Evolutionary conservation across 2,329 filamentous ascomycete species (phyloP), one percentile per base, ranked within the genome.

Genomic region (Monosporascus ibericus): DNA sequence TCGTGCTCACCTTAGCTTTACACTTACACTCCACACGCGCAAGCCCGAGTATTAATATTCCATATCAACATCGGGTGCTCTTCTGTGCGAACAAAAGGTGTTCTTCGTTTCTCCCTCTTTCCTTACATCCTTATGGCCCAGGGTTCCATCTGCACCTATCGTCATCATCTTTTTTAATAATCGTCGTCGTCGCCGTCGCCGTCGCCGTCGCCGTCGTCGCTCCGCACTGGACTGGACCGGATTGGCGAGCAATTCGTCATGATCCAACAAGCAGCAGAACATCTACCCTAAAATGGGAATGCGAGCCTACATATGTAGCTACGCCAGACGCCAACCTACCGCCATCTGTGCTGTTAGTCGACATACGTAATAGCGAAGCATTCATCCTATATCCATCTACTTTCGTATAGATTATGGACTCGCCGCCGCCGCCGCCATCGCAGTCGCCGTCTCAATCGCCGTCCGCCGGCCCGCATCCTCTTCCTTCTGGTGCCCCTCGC

Each of bases 161-260:
- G 39, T 18, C 18, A 6, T 24, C 6, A 20, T 20, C 14, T 20
- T 6, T 14, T 20, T 24, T 9, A 15, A 42, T 42, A 39, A 46
- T 37, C 30, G 30, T 14, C 30, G 9, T 34, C 30, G 30, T 65
- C 53, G 36, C 52, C 63, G 11, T 57, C 64, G 11, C 53, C 65
- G 9, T n/a, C n/a, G n/a, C n/a, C 30, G 30, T 14, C 30, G 9
- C 14, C 30, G 30, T 57, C 64, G 11, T 54, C 65, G 9, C 58
- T 55, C 6, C 49, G 59, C 22, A 49, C 54, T 34, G 9, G 37
- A 18, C 37, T 18, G 17, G 18, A 39, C 15, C 37, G 37, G 9
- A 42, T 42, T 42, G 39, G 39, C 22, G 39, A 42, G 18, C 17
- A 39, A 42, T 14, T 42, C 39, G 39, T 14, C 39, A 42, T 42